Base-by-base conservation (phyloP, 1,284 basidiomycete genomes). In the Apiotrichum laibachii region DNA sequence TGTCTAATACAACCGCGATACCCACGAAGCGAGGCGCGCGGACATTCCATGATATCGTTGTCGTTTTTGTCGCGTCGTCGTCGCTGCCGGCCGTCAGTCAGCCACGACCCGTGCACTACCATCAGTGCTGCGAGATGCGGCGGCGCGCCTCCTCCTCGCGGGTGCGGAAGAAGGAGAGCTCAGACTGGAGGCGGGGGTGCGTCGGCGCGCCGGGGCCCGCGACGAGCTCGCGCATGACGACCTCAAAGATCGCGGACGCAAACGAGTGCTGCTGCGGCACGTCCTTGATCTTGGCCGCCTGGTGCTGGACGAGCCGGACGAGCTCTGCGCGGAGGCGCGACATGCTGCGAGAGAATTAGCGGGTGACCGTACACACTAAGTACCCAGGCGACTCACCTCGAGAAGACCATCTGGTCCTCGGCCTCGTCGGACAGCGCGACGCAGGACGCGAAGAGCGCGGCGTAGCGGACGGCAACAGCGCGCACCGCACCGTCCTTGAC, bases 321-420 rank as follows among this genome's bases (percentile, higher is more conserved):
- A 95, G 75, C 75, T 95, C 92, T 67, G 87, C 85, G 43, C 92
- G 85, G 53, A 96, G 76, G n/a, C 91, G 87, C n/a, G 87, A 80
- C 59, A 94, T 80, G 70, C 93, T 96, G 62, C 2, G 40, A 40
- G 39, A 34, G 40, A n/a, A n/a, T 57, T 19, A 58, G 46, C 39
- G 13, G 26, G 19, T 8, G 19, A 13, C 7, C 8, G 5, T 19
- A 43, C 7, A n/a, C 42, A 7, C 18, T 16, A 9, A 5, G 13
- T 40, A 13, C 8, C 40, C 39, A 45, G 22, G 19, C 16, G 16
- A 61, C 72, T 55, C 72, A 92, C 92, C 92, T 92, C 15, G 88
- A 87, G 70, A 94, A 95, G 49, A 94, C 88, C 92, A 95, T 94
- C 8, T 89, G 90, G 73, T 96, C 92, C 65, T 93, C 90, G 45